Conservation (phyloP, 306 rosid genomes). For the Gleditsia sinensis region DNA sequence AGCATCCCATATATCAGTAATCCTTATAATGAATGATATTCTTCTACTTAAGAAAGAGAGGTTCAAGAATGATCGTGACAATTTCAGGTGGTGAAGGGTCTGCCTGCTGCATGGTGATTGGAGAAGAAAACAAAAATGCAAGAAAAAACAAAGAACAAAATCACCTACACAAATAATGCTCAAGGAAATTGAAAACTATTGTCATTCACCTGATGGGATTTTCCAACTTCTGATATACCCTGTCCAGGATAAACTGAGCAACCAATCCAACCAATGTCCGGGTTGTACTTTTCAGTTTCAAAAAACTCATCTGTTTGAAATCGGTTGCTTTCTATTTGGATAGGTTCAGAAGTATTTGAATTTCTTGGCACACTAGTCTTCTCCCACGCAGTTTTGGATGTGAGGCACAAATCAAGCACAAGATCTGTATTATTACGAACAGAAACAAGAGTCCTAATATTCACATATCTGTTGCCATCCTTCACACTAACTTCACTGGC, state of each 20-base stretch:
- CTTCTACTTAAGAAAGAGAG: neutral
- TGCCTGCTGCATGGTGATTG: neutral
- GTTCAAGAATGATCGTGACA: neutral
- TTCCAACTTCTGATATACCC: constrained; percentile 53
- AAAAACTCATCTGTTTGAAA: constrained; percentile 62
- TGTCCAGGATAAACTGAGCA: constrained; percentile 43
- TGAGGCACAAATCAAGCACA: constrained; percentile 72
- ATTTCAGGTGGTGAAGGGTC: neutral
- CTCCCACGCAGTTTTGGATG: constrained; percentile 45
- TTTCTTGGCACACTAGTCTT: constrained; percentile 33
- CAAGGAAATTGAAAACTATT: constrained; percentile 24
- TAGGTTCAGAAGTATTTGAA: constrained; percentile 46
- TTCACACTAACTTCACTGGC: constrained; percentile 92
- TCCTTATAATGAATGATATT: neutral
- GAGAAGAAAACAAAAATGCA: neutral
- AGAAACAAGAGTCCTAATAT: constrained; percentile 86
- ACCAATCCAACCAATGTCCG: constrained; percentile 69
- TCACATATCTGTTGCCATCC: constrained; percentile 88
- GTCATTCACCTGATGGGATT: constrained; percentile 53
- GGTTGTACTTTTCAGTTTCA: constrained; percentile 73
- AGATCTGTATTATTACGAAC: constrained; percentile 75
- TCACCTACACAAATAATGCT: constrained; percentile 11
- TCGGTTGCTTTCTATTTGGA: constrained; percentile 38
- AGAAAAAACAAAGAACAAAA: neutral
- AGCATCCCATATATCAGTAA: constrained; percentile 3